A percentile compares a stretch with the other conserved stretches of the same genome.
These are phyloP conservation scores for Penicillium steckii DNA, from an alignment of 495 filamentous ascomycete genomes.

Conservation along the genomic window DNA sequence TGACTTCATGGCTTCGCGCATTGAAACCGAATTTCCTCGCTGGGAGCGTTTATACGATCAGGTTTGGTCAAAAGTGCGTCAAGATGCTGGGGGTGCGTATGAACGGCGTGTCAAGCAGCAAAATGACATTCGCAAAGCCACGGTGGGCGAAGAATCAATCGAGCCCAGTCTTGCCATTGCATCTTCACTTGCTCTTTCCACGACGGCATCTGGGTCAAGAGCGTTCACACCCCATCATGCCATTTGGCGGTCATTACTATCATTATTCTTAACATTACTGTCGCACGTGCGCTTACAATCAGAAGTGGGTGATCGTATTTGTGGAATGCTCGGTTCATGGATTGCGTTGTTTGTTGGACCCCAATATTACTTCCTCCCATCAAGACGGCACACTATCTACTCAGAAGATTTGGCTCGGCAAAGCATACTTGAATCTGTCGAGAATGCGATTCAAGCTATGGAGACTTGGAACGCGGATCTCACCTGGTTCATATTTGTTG, in stretches of 20 bases:
- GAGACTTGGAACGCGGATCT: slow-evolving; percentile 47
- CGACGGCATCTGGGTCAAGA: slow-evolving; percentile 21
- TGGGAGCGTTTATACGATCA: slow-evolving; percentile 46
- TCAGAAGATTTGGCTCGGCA: slow-evolving; percentile 2
- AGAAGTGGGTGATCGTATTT: slow-evolving; percentile 38
- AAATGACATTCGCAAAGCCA: neutral
- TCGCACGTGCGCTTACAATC: slow-evolving; percentile 39
- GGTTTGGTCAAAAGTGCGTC: slow-evolving; percentile 38
- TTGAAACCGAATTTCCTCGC: slow-evolving; percentile 67
- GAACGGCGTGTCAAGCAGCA: slow-evolving; percentile 29
- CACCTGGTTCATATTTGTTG: slow-evolving; percentile 44
- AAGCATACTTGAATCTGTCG: slow-evolving; percentile 23
- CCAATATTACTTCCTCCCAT: slow-evolving; percentile 29
- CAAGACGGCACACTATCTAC: neutral
- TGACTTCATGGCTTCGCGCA: slow-evolving; percentile 72
- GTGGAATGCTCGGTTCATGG: slow-evolving; percentile 39
- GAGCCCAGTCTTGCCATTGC: slow-evolving; percentile 6
- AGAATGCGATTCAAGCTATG: slow-evolving; percentile 40
- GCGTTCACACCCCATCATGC: slow-evolving; percentile 42
- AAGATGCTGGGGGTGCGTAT: slow-evolving; percentile 34
- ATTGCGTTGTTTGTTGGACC: slow-evolving; percentile 37
- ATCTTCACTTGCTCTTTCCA: slow-evolving; percentile 26
- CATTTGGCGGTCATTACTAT: slow-evolving; percentile 37
- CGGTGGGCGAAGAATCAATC: neutral
- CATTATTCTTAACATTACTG: slow-evolving; percentile 40